Evolutionary conservation across 768 basidiomycete species (phyloP), one percentile per base, ranked within the genome.

Genomic region (Panus rudis): DNA sequence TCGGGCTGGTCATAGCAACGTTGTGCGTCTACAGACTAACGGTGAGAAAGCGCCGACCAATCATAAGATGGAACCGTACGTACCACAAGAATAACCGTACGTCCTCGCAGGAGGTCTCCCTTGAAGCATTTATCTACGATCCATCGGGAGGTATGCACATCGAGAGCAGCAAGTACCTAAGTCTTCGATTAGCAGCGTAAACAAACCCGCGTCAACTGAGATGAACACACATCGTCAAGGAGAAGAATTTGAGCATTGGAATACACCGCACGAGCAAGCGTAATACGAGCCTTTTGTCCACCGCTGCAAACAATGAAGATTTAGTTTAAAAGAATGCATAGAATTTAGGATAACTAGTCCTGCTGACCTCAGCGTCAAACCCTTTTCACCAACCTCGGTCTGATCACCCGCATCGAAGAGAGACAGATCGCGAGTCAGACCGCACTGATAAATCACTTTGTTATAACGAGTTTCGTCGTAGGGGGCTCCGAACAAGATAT

Each of bases 171-270:
- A 22, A 75, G 63, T 22, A 71, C 49, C 43, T 68, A 32, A 10
- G n/a, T 3, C 25, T 40, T n/a, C 3, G 25, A 19, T 11, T 25
- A 4, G 8, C 14, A 16, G 26, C 64, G 51, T 67, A 66, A 34
- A 66, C 57, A 17, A 64, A 55, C 6, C 67, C 49, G 22, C 63
- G 54, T 1, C 54, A 48, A 2, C 62, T 55, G 17, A 33, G 2
- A n/a, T 7, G n/a, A n/a, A 20, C 57, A 41, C 21, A 86, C 75
- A 52, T 88, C 85, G 52, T 90, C 87, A 30, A 89, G 62, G 13
- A 90, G 60, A 11, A 90, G 54, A 20, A 80, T 76, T 19, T 75
- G 57, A 0, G 84, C 78, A 11, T 58, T 58, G 2, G 73, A 75
- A 56, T 81, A 81, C 2, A 80, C 63, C 0, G 79, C 77, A 6